Conservation (phyloP, 352 stramenopile genomes). For the Phytophthora cactorum region DNA sequence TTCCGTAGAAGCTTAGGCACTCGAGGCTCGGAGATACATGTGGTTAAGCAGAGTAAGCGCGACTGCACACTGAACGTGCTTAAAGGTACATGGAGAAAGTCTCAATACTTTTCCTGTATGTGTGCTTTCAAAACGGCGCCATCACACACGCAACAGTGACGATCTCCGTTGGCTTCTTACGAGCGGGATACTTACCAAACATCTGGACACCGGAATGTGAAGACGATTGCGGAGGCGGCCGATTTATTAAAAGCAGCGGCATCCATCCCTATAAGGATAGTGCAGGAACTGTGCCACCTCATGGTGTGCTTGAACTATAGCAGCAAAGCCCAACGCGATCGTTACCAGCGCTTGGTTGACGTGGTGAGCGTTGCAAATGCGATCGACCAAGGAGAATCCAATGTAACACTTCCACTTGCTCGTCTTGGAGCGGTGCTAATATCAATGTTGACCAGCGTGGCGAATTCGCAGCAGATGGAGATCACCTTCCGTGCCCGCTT, state of each 20-base stretch:
- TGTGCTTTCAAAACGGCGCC: neutral
- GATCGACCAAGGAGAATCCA: conserved; percentile 2
- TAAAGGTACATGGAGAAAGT: too few relatives aligned
- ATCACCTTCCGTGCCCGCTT: conserved; percentile 1
- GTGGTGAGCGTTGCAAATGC: conserved; percentile 19
- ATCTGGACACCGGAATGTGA: neutral
- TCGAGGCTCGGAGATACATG: too few relatives aligned
- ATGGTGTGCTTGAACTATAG: conserved; percentile 4
- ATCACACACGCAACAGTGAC: conserved; percentile 1
- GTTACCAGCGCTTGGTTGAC: conserved; percentile 6
- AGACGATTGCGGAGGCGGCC: neutral
- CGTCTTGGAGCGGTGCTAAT: neutral
- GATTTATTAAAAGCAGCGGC: neutral
- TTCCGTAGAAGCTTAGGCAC: too few relatives aligned
- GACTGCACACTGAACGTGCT: too few relatives aligned
- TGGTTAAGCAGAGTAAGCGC: too few relatives aligned
- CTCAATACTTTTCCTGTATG: too few relatives aligned
- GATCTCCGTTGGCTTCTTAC: neutral
- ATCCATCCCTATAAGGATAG: neutral
- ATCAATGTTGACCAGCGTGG: conserved; percentile 2
- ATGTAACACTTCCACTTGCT: neutral
- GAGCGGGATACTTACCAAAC: neutral
- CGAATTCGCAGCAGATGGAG: conserved; percentile 1
- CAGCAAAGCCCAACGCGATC: conserved; percentile 10
- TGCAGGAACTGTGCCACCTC: neutral